phyloP scores from a whole-genome alignment of 1,284 basidiomycete species.

The Trichosporon faecale region DNA sequence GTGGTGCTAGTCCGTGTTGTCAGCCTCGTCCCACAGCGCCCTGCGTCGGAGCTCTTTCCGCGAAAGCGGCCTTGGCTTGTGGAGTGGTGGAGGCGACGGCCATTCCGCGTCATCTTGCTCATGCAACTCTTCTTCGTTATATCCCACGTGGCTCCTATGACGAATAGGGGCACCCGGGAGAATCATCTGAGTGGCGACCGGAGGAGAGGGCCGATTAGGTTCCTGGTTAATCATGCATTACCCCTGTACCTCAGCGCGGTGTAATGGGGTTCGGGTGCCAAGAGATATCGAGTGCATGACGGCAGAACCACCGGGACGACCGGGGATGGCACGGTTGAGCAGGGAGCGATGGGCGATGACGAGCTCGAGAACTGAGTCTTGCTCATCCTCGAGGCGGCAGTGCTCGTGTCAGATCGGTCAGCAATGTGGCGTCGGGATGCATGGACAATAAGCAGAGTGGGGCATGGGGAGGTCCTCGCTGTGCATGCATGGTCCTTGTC shows the following conservation, averaged over 20 bases:
- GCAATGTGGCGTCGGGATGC: not conserved
- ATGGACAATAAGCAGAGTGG: not conserved
- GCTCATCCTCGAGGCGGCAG: not conserved
- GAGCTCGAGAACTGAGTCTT: not conserved
- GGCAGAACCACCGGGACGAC: not conserved
- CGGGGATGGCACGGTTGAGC: not conserved
- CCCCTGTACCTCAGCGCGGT: not conserved
- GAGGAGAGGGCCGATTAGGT: not conserved
- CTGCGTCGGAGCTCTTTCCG: no score
- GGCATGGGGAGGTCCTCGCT: no score
- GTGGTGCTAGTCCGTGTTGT: no score
- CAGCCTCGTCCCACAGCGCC: no score
- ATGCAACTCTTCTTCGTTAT: not conserved
- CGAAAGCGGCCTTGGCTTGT: no score
- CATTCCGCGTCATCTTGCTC: not conserved
- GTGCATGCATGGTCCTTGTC: no score
- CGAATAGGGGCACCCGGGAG: not conserved
- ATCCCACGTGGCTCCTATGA: not conserved
- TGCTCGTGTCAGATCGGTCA: not conserved
- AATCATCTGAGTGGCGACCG: not conserved
- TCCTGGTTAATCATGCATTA: not conserved
- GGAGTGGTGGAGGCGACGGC: no score
- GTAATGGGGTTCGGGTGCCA: not conserved
- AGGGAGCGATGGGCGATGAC: not conserved
- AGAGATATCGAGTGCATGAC: not conserved